phyloP scores from a whole-genome alignment of 805 yeast species.

The Sugiyamaella boreocaroliniensis region DNA sequence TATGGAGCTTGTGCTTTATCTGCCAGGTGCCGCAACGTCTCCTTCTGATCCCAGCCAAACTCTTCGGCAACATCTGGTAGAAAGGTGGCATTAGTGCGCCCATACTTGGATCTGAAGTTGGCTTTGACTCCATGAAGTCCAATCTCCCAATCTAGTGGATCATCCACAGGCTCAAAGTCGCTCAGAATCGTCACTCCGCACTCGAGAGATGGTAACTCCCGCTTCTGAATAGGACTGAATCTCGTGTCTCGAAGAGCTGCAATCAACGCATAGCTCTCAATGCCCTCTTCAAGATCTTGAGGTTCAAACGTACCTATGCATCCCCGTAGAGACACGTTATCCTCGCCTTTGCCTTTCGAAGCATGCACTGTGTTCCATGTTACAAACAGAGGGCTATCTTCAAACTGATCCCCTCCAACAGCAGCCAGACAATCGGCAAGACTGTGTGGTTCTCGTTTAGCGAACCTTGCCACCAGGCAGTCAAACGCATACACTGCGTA shows the following conservation, averaged over 20 bases:
- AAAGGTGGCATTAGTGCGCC: constrained; percentile 63
- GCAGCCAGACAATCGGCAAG: constrained; percentile 14
- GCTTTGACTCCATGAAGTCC: constrained; percentile 80
- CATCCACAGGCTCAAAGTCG: constrained; percentile 47
- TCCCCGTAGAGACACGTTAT: constrained; percentile 53
- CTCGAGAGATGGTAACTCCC: constrained; percentile 49
- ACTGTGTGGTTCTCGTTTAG: constrained; percentile 8
- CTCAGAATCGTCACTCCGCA: constrained; percentile 60
- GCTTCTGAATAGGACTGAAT: constrained; percentile 53
- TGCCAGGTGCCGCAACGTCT: constrained; percentile 65
- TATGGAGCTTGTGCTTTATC: constrained; percentile 48
- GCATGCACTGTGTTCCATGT: constrained; percentile 58
- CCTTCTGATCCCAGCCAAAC: constrained; percentile 70
- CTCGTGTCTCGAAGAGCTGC: constrained; percentile 77
- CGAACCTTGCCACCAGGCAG: constrained; percentile 29
- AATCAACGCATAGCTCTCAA: constrained; percentile 52
- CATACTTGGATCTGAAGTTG: constrained; percentile 37
- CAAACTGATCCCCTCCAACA: constrained; percentile 5
- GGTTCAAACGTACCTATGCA: constrained; percentile 86
- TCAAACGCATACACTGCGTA: constrained; percentile 40
- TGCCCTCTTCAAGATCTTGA: constrained; percentile 49
- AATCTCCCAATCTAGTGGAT: constrained; percentile 65
- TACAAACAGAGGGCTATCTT: constrained; percentile 62
- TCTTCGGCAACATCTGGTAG: constrained; percentile 87
- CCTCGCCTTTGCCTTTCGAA: not conserved